These are phyloP conservation scores for Camellia oleifera DNA, from an alignment of 179 eudicot species.

Conservation along the genomic window DNA sequence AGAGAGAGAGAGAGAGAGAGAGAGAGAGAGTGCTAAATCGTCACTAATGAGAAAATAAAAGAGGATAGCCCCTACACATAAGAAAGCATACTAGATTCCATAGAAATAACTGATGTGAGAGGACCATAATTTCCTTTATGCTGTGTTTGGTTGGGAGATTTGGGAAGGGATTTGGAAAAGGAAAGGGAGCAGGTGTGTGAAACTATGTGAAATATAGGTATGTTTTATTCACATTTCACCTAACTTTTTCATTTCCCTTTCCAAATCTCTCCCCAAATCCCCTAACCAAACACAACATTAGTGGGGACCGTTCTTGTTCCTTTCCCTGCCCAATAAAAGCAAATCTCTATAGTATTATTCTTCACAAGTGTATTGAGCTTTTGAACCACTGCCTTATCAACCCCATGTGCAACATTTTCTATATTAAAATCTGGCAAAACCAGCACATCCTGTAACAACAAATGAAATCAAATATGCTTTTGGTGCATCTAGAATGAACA, in stretches of 20 bases:
- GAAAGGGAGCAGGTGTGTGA: no score
- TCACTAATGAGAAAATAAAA: not conserved
- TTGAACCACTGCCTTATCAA: constrained; percentile 4
- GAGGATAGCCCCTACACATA: constrained; percentile 10
- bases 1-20: no score
- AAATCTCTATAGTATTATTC: constrained; percentile 27
- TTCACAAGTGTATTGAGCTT: constrained; percentile 13
- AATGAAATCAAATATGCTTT: no score
- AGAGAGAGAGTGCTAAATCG: no score
- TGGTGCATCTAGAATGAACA: no score
- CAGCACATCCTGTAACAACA: constrained; percentile 20
- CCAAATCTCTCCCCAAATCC: no score
- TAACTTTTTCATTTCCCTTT: no score
- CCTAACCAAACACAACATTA: not conserved
- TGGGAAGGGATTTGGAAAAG: no score
- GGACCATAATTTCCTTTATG: constrained; percentile 32
- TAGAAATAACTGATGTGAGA: constrained; percentile 36
- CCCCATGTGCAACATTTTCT: constrained; percentile 25
- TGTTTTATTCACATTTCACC: no score
- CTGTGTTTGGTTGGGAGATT: no score
- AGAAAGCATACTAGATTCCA: not conserved
- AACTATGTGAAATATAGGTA: no score
- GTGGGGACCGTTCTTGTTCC: constrained; percentile 29
- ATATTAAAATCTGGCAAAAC: constrained; percentile 28
- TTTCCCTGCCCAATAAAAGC: constrained; percentile 29